phyloP scores from a whole-genome alignment of 257 asterid species.

The Penstemon barbatus region DNA sequence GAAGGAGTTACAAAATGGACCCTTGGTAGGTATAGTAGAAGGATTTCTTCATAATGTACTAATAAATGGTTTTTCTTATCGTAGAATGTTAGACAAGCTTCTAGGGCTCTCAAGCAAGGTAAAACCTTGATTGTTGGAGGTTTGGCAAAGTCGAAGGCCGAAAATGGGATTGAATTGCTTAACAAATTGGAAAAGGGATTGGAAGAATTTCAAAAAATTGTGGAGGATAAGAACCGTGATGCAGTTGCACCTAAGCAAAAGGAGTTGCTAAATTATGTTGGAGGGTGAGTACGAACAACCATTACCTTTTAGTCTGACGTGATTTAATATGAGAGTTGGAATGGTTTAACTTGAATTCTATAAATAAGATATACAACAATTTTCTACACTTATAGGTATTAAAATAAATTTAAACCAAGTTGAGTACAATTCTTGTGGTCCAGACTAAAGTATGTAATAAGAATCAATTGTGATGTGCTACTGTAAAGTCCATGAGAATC shows the following conservation, averaged over 20 bases:
- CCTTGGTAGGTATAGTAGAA: neutral
- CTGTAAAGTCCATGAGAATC: too few relatives aligned
- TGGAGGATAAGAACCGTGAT: constrained; percentile 74
- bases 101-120: constrained; percentile 79
- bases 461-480: neutral
- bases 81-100: constrained; percentile 88
- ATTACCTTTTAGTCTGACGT: constrained; percentile 5
- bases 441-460: neutral
- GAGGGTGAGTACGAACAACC: constrained; percentile 68
- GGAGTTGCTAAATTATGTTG: constrained; percentile 92
- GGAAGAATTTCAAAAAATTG: constrained; percentile 72
- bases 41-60: constrained; percentile 12
- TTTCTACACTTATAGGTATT: neutral
- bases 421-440: neutral
- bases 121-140: constrained; percentile 74
- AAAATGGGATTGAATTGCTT: constrained; percentile 75
- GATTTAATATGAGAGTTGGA: neutral
- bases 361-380: neutral
- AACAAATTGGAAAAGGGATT: constrained; percentile 81
- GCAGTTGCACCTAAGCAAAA: constrained; percentile 88
- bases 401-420: neutral
- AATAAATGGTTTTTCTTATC: constrained; percentile 12
- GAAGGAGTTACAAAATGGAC: too few relatives aligned
- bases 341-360: neutral
- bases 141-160: constrained; percentile 78